A percentile compares a stretch with the other conserved stretches of the same genome.
Evolutionary conservation across 352 stramenopile genomes (phyloP).

Genomic region (Pythium phragmitis): DNA sequence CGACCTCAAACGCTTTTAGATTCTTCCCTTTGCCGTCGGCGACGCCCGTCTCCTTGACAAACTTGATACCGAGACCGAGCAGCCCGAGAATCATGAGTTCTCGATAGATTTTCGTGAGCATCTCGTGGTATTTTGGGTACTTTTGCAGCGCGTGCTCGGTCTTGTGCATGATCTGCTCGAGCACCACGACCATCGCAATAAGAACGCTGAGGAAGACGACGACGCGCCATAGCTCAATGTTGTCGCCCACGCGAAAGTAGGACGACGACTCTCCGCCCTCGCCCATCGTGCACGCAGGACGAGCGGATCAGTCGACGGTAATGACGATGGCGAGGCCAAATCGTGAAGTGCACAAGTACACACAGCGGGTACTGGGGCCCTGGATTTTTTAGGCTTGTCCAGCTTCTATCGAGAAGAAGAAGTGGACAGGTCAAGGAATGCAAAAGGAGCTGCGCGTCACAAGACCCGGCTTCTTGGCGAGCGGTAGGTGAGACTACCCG

Average conservation of each 20-base stretch:
- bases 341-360: too few species aligned
- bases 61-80: constrained; percentile 36
- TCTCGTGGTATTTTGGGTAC: constrained; percentile 66
- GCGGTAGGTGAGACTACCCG: too few species aligned
- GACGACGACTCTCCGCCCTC: constrained; percentile 22
- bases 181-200: constrained; percentile 42
- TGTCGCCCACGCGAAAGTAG: constrained; percentile 50
- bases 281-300: too few species aligned
- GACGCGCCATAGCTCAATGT: constrained; percentile 56
- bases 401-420: too few species aligned
- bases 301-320: too few species aligned
- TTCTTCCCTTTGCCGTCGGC: constrained; percentile 17
- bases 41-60: constrained; percentile 24
- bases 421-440: too few species aligned
- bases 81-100: constrained; percentile 30
- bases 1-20: constrained; percentile 35
- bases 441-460: too few species aligned
- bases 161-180: constrained; percentile 49
- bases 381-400: too few species aligned
- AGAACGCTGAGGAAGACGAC: constrained; percentile 45
- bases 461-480: too few species aligned
- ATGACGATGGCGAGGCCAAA: too few species aligned
- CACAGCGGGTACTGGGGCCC: too few species aligned
- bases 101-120: constrained; percentile 49
- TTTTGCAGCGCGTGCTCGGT: constrained; percentile 45